A percentile compares a stretch with the other conserved stretches of the same genome.
phyloP scores from a whole-genome alignment of 164 flowering plant species.

The Warburgia ugandensis region DNA sequence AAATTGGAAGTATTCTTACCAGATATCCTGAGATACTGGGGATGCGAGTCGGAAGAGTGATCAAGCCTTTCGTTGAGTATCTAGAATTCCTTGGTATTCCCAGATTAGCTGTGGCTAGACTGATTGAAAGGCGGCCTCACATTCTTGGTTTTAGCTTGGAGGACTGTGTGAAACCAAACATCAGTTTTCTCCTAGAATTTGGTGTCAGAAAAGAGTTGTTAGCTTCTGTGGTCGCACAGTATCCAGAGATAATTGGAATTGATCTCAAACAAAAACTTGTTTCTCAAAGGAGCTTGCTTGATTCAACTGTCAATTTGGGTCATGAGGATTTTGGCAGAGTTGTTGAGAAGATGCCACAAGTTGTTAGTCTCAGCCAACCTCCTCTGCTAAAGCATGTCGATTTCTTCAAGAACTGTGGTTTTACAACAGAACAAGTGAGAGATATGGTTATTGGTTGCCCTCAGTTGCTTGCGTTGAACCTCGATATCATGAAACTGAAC shows the following conservation, averaged over 20 bases:
- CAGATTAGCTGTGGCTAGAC: constrained; percentile 67
- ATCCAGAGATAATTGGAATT: constrained; percentile 85
- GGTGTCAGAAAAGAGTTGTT: constrained; percentile 44
- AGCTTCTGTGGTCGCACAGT: constrained; percentile 66
- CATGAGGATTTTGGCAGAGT: constrained; percentile 57
- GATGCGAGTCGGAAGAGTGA: constrained; percentile 86
- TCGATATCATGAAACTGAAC: constrained; percentile 69
- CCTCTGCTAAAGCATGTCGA: constrained; percentile 59
- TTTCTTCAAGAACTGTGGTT: constrained; percentile 70
- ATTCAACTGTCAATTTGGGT: constrained; percentile 34
- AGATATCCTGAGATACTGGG: constrained; percentile 82
- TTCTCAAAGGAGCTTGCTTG: constrained; percentile 39
- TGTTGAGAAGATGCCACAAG: constrained; percentile 89
- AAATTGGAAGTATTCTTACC: constrained; percentile 65
- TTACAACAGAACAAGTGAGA: constrained; percentile 51
- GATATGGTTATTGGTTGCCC: constrained; percentile 81
- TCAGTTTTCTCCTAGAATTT: constrained; percentile 50
- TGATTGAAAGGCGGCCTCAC: constrained; percentile 79
- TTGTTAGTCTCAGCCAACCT: constrained; percentile 54
- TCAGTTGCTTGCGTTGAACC: constrained; percentile 72
- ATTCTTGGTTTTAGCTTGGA: constrained; percentile 78
- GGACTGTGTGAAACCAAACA: constrained; percentile 66
- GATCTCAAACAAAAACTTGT: constrained; percentile 60
- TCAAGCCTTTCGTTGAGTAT: constrained; percentile 89
- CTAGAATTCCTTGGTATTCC: constrained; percentile 75